Evolutionary conservation across 306 rosid genomes (phyloP).

Genomic region (Fagus sylvatica): DNA sequence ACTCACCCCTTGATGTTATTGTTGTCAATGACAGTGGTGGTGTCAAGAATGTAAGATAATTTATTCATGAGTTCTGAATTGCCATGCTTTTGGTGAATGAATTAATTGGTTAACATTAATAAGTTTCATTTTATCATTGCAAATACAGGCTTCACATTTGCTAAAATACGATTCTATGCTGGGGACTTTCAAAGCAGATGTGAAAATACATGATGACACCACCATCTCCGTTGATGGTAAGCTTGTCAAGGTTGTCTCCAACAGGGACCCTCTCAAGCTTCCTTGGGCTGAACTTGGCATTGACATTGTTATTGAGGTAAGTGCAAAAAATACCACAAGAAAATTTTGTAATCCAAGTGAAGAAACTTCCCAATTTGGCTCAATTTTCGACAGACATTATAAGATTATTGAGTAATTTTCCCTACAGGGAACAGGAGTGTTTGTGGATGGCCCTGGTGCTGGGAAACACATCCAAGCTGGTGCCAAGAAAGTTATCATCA

Average conservation of each 20-base stretch:
- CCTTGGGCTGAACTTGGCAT: constrained; percentile 98
- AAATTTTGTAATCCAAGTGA: not conserved
- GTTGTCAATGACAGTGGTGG: constrained; percentile 99
- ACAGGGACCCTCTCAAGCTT: constrained; percentile 91
- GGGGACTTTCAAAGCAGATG: constrained; percentile 91
- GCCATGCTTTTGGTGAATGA: constrained; percentile 5
- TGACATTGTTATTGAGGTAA: constrained; percentile 96
- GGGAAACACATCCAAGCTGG: constrained; percentile 99
- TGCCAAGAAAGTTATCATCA: constrained; percentile 95
- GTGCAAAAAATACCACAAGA: not conserved
- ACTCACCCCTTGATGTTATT: constrained; percentile 89
- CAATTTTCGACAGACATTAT: not conserved
- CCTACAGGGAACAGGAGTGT: constrained; percentile 96
- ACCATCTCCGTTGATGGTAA: constrained; percentile 93
- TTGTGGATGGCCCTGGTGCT: constrained; percentile 98
- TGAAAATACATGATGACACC: constrained; percentile 61
- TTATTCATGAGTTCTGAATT: not conserved
- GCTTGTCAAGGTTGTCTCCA: constrained; percentile 84
- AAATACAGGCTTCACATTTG: constrained; percentile 70
- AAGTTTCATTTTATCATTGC: not conserved
- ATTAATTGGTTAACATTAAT: not conserved
- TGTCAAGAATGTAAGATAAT: constrained; percentile 79
- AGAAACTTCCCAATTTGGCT: not conserved
- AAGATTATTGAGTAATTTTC: constrained; percentile 10
- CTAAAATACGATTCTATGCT: constrained; percentile 93